Conservation (phyloP, 192 early-diverging fungal genomes). For the Coemansia sp. region DNA sequence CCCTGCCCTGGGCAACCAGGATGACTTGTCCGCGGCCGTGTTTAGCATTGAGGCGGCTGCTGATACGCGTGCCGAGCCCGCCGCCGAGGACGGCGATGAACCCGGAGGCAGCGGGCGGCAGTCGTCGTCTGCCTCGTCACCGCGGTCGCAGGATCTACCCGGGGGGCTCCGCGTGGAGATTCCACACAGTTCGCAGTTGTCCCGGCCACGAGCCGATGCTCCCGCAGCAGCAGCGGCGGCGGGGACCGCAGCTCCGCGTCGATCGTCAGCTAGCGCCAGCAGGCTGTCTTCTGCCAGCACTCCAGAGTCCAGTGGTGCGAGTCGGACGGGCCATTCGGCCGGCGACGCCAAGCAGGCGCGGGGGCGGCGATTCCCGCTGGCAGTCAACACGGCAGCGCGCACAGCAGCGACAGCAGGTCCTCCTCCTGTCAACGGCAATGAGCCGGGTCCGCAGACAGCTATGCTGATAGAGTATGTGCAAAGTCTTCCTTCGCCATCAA, state of each 20-base stretch:
- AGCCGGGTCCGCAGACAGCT: conserved; percentile 66
- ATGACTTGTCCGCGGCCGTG: not conserved
- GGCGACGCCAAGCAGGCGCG: conserved; percentile 2
- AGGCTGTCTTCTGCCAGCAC: conserved; percentile 12
- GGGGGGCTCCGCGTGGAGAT: conserved; percentile 40
- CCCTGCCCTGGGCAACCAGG: not conserved
- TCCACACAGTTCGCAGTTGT: conserved; percentile 4
- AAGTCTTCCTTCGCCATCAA: conserved; percentile 71
- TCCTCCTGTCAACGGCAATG: too few species aligned
- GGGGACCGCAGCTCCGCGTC: conserved; percentile 2
- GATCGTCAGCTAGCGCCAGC: conserved; percentile 7
- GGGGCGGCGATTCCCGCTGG: conserved; percentile 39
- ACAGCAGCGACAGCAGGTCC: conserved; percentile 3
- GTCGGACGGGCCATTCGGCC: conserved; percentile 3
- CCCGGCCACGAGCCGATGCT: conserved; percentile 13
- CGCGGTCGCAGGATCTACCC: conserved; percentile 10
- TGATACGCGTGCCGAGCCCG: not conserved
- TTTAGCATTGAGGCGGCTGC: not conserved
- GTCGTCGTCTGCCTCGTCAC: conserved; percentile 3
- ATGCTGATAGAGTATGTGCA: conserved; percentile 56
- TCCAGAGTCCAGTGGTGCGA: conserved; percentile 5
- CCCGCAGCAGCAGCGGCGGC: not conserved
- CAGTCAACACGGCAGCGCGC: conserved; percentile 40
- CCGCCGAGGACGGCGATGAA: not conserved
- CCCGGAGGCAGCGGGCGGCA: not conserved